Base-by-base conservation (phyloP, 2,329 filamentous ascomycete species). In the Botrytis tulipae region DNA sequence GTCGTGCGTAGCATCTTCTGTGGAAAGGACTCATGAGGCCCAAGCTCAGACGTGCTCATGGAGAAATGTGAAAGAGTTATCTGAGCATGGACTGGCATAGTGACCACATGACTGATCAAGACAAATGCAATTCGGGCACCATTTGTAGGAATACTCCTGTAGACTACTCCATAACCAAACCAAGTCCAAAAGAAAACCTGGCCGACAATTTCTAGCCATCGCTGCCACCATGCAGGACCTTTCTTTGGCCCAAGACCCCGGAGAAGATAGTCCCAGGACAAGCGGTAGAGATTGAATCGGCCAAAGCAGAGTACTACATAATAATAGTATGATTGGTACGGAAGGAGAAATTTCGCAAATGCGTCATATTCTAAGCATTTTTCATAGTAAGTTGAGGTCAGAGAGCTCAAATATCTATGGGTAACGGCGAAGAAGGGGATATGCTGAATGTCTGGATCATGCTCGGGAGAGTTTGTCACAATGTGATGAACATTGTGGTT, bases 401-500 rank as follows among this genome's bases (percentile, higher is more conserved):
- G 84, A 73, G 85, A 91, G 57, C 86, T 86, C 71, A 97, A 88
- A 79, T 96, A 92, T 37, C 93, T 90, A 78, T 97, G 94, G 3
- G 93, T 94, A 44, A 96, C 89, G 74, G 94, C 93, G 81, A 98
- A 94, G 81, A 97, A 91, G 4, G 95, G 95, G 82, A 97, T 89
- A 81, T 97, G 92, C 81, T 95, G 90, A 78, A 98, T 98, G 81
- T 98, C 95, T 0, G 96, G 95, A 81, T 98, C 95, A 81, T 98
- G 95, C 82, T 98, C 96, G 22, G 95, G 93, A 61, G 92, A 92
- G 82, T 98, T 98, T 29, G 96, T 98, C 70, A 98, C 92, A 78
- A 98, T 94, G 80, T 98, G 95, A 81, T 98, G 95, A 14, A 98
- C 94, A 80, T 98, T 98, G 83, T 98, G 95, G 81, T 91, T 98